A percentile compares a stretch with the other conserved stretches of the same genome.
phyloP scores from a whole-genome alignment of 2,329 filamentous ascomycete species.

The Cercospora sp. region DNA sequence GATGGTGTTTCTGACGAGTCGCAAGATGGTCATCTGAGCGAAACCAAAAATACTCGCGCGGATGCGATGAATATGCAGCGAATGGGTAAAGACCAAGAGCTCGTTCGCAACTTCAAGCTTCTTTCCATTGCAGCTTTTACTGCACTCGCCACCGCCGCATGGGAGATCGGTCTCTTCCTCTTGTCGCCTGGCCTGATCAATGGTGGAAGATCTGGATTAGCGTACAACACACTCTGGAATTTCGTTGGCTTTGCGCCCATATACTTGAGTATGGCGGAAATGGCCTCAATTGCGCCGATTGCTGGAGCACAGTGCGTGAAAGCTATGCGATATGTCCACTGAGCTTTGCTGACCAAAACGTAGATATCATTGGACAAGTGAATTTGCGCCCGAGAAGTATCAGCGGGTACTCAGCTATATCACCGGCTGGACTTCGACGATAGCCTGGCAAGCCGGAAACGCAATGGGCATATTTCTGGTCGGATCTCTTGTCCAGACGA shows the following conservation, averaged over 20 bases:
- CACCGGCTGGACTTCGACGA: conserved; percentile 25
- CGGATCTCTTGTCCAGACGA: conserved; percentile 26
- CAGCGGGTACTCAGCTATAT: conserved; percentile 9
- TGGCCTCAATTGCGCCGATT: conserved; percentile 36
- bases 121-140: conserved; percentile 26
- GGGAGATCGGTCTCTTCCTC: conserved; percentile 21
- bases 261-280: conserved; percentile 32
- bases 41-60: conserved; percentile 16
- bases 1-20: background rate
- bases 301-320: conserved; percentile 18
- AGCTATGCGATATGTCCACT: background rate
- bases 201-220: conserved; percentile 34
- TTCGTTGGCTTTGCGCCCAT: conserved; percentile 29
- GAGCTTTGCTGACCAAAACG: background rate
- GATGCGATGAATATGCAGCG: conserved; percentile 18
- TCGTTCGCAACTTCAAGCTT: conserved; percentile 25
- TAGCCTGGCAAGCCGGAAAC: conserved; percentile 27
- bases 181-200: conserved; percentile 22
- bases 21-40: background rate
- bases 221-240: conserved; percentile 33
- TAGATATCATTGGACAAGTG: conserved; percentile 29
- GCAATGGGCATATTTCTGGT: conserved; percentile 28
- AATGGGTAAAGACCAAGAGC: conserved; percentile 30
- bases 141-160: conserved; percentile 21
- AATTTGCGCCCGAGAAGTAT: conserved; percentile 33